A percentile compares a stretch with the other conserved stretches of the same genome.
phyloP scores from a whole-genome alignment of 2,329 filamentous ascomycete species.

The Alternaria gaisen region DNA sequence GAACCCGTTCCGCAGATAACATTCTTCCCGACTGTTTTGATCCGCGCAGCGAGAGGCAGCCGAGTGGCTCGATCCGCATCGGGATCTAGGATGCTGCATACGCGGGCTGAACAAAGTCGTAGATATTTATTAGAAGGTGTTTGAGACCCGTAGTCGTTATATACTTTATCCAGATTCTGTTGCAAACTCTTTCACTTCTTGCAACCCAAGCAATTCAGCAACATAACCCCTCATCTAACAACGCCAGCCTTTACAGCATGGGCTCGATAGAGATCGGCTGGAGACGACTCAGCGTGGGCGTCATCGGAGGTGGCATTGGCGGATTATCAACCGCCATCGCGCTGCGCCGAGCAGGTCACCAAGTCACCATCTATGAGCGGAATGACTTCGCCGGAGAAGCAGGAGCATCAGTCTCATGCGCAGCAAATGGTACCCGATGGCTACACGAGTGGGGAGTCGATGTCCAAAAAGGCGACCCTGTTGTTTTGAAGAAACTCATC shows the following conservation, averaged over 20 bases:
- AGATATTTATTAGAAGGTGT: neutral
- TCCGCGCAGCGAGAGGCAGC: neutral
- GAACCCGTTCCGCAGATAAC: neutral
- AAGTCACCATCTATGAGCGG: constrained; percentile 71
- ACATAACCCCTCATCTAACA: neutral
- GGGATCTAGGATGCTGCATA: neutral
- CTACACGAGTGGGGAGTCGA: constrained; percentile 74
- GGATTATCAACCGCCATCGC: constrained; percentile 62
- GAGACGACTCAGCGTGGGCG: constrained; percentile 47
- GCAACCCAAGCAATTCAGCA: neutral
- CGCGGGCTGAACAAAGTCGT: neutral
- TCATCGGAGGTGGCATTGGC: constrained; percentile 64
- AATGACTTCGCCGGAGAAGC: constrained; percentile 73
- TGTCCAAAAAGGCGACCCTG: constrained; percentile 69
- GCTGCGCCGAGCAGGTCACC: constrained; percentile 63
- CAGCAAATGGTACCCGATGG: constrained; percentile 75
- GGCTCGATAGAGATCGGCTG: constrained; percentile 14
- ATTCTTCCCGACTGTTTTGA: neutral
- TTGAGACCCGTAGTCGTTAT: neutral
- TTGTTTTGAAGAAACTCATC: constrained; percentile 72
- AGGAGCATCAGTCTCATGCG: constrained; percentile 62
- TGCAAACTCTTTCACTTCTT: neutral
- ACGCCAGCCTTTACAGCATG: neutral
- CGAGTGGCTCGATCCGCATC: neutral
- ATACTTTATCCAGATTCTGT: neutral